A percentile compares a stretch with the other conserved stretches of the same genome.
Conservation (phyloP, 768 basidiomycete genomes). For the Pholiota microspora region DNA sequence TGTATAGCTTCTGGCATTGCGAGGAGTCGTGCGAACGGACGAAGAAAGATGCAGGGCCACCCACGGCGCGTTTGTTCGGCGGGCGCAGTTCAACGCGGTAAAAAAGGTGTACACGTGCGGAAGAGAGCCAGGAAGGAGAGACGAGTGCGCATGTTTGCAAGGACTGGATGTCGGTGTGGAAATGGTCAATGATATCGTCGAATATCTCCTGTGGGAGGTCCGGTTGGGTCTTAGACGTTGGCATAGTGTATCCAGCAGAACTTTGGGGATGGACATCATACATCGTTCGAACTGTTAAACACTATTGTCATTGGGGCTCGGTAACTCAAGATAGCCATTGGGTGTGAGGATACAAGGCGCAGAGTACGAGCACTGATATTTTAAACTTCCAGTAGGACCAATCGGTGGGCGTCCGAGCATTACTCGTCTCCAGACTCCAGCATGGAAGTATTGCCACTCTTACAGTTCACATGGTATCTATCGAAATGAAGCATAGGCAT, state of each 20-base stretch:
- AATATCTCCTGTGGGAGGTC: constrained; percentile 28
- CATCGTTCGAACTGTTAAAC: not conserved
- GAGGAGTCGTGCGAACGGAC: constrained; percentile 5
- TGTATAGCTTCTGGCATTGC: constrained; percentile 12
- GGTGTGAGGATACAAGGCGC: not conserved
- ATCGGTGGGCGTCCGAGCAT: not conserved
- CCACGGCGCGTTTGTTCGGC: constrained; percentile 8
- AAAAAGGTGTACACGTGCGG: constrained; percentile 26
- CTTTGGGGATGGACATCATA: not conserved
- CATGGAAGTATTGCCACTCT: no score
- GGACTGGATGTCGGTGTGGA: constrained; percentile 19
- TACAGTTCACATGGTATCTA: no score
- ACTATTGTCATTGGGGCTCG: not conserved
- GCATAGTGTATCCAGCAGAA: not conserved
- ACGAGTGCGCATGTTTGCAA: constrained; percentile 26
- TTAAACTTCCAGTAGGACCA: not conserved
- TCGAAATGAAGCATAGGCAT: no score
- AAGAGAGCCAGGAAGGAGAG: constrained; percentile 24
- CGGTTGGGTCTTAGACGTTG: not conserved
- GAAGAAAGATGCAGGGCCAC: constrained; percentile 9
- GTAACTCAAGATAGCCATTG: not conserved
- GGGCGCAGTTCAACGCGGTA: constrained; percentile 20
- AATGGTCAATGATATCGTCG: constrained; percentile 24
- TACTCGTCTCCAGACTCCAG: not conserved
- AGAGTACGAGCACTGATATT: not conserved